Evolutionary conservation across 352 stramenopile genomes (phyloP).

Genomic region (Pythium apleroticum): DNA sequence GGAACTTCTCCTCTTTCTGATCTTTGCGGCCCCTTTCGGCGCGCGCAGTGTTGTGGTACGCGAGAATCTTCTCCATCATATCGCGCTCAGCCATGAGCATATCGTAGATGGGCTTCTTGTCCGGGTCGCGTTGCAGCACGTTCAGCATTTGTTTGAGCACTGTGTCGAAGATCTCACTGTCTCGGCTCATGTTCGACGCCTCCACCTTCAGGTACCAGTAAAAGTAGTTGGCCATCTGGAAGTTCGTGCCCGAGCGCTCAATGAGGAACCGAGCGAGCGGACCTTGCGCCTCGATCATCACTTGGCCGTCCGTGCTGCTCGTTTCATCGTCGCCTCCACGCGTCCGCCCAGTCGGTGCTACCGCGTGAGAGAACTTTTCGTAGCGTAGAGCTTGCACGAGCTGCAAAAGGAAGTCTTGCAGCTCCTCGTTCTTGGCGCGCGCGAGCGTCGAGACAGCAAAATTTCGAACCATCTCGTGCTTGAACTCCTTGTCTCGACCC

Average conservation of each 20-base stretch:
- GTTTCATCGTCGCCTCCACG: constrained; percentile 39
- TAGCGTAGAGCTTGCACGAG: constrained; percentile 97
- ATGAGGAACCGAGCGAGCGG: constrained; percentile 95
- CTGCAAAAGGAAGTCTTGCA: constrained; percentile 97
- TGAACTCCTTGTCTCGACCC: constrained; percentile 89
- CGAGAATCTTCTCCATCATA: constrained; percentile 94
- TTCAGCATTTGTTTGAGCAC: constrained; percentile 93
- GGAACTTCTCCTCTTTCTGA: constrained; percentile 94
- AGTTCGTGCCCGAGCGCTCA: constrained; percentile 89
- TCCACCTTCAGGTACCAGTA: constrained; percentile 94
- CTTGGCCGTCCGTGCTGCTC: constrained; percentile 39
- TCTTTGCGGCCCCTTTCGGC: constrained; percentile 95
- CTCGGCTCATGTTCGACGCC: constrained; percentile 61
- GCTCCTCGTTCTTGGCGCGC: constrained; percentile 95
- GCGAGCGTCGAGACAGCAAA: constrained; percentile 97
- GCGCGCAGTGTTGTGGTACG: constrained; percentile 91
- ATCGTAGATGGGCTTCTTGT: constrained; percentile 90
- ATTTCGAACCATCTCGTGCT: constrained; percentile 90
- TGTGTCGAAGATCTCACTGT: constrained; percentile 77
- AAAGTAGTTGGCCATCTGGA: constrained; percentile 98
- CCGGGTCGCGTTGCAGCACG: constrained; percentile 89
- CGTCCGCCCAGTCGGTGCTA: constrained; percentile 13
- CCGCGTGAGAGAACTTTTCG: constrained; percentile 46
- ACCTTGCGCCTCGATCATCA: constrained; percentile 55
- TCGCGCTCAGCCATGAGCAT: constrained; percentile 90